These are phyloP conservation scores for Boletus coccyginus DNA, from an alignment of 768 basidiomycete genomes.

Conservation along the genomic window DNA sequence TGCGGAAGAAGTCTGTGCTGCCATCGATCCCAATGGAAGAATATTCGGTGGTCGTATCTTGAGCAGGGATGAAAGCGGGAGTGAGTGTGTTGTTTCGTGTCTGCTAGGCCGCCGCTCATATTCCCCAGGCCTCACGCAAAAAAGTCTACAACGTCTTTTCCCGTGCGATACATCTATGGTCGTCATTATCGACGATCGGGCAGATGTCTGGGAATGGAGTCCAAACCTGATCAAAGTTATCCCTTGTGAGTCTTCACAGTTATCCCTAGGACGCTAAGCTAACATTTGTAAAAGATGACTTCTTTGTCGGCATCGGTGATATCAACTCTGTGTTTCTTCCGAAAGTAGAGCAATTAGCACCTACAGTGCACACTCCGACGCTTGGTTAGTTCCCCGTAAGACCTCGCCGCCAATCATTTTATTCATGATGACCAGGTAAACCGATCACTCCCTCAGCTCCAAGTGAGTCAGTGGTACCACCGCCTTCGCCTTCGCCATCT, in stretches of 20 bases:
- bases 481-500: conserved; percentile 14
- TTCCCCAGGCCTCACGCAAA: conserved; percentile 76
- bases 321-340: conserved; percentile 96
- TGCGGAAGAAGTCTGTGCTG: conserved; percentile 91
- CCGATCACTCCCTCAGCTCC: conserved; percentile 12
- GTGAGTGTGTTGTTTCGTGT: conserved; percentile 46
- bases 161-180: conserved; percentile 99
- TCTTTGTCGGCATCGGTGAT: conserved; percentile 97
- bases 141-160: conserved; percentile 88
- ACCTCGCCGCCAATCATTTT: neutral
- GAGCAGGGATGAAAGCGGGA: conserved; percentile 95
- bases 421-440: conserved; percentile 22
- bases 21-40: conserved; percentile 86
- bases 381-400: conserved; percentile 17
- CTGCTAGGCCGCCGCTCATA: conserved; percentile 11
- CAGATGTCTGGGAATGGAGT: conserved; percentile 98
- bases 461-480: conserved; percentile 11
- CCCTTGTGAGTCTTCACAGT: conserved; percentile 63
- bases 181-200: conserved; percentile 97
- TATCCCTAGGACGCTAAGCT: neutral
- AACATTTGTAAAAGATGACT: conserved; percentile 66
- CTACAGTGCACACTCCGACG: conserved; percentile 22
- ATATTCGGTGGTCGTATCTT: conserved; percentile 86
- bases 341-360: conserved; percentile 54
- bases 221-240: conserved; percentile 96